phyloP scores from a whole-genome alignment of 2,329 filamentous ascomycete species.

The Fusarium aywerte region DNA sequence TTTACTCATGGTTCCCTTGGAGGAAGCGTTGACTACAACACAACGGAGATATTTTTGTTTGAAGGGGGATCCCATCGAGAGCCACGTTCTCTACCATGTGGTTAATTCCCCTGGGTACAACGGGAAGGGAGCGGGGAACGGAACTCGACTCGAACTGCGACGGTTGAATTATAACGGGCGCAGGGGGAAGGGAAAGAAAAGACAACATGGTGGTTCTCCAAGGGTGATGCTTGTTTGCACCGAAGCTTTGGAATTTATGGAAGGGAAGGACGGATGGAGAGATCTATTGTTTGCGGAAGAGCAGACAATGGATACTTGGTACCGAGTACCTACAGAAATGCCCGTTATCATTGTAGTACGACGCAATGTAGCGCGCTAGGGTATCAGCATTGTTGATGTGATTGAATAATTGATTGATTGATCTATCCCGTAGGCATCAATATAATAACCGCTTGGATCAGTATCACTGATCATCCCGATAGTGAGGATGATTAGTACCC shows the following conservation, averaged over 20 bases:
- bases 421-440: conserved; percentile 1
- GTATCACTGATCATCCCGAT: conserved; percentile 13
- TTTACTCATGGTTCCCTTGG: not conserved
- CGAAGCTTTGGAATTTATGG: conserved; percentile 35
- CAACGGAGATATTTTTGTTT: not conserved
- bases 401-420: not conserved
- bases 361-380: not conserved
- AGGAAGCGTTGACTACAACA: not conserved
- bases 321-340: too few species aligned
- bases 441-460: not conserved
- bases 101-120: not conserved
- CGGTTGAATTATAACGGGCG: conserved; percentile 19
- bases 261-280: conserved; percentile 35
- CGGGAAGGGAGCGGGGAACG: conserved; percentile 18
- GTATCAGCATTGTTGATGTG: conserved; percentile 2
- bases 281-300: conserved; percentile 17
- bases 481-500: conserved; percentile 29
- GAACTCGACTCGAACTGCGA: not conserved
- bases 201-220: conserved; percentile 10
- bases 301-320: conserved; percentile 9
- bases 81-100: conserved; percentile 30
- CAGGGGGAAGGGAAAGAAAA: conserved; percentile 5
- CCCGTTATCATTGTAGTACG: too few species aligned
- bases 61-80: conserved; percentile 31
- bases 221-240: conserved; percentile 41